Evolutionary conservation across 164 flowering plant genomes (phyloP), one percentile per base, ranked within the genome.

Genomic region (Dillenia turbinata): DNA sequence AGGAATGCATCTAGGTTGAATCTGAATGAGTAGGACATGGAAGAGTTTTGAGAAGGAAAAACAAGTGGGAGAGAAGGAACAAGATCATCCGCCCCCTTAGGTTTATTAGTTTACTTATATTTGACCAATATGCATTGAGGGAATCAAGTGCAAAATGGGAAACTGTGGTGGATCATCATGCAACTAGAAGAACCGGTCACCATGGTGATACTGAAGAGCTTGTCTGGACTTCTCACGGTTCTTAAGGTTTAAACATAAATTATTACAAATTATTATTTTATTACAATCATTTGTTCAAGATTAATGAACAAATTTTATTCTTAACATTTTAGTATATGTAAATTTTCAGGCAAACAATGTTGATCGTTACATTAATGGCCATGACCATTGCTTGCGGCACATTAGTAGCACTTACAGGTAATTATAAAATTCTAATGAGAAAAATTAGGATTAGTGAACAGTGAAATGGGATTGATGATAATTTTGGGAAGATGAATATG

Each of bases 361-460:
- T 0, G 87, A 88, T 71, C 67, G 85, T 49, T 88, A 88, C 78
- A 63, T 88, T 9, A 88, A 88, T 62, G 89, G 94, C 3, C 94
- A 85, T 50, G 90, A 84, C 45, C 90, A 88, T 66, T 84, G 87
- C 76, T 62, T 88, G 67, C 77, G 85, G 59, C 90, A 81, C 60
- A 84, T 85, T 43, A 77, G 69, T 16, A 67, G 71, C 56, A 24
- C 43, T 5, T 56, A 74, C 47, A 81, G 95, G 94, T 83, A 69
- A 71, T 14, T 14, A 3, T 45, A 46, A 48, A 19, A 13, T 52
- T 52, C 22, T 52, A 8, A 15, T 1, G 55, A 52, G 16, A 4
- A 52, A 16, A 15, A 22, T 9, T 52, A 5, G 3, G 5, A 15
- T 16, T 1, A 9, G n/a, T n/a, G n/a, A n/a, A n/a, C n/a, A n/a